A percentile compares a stretch with the other conserved stretches of the same genome.
Conservation (phyloP, 2,329 filamentous ascomycete genomes). For the Fusarium haematococcum region DNA sequence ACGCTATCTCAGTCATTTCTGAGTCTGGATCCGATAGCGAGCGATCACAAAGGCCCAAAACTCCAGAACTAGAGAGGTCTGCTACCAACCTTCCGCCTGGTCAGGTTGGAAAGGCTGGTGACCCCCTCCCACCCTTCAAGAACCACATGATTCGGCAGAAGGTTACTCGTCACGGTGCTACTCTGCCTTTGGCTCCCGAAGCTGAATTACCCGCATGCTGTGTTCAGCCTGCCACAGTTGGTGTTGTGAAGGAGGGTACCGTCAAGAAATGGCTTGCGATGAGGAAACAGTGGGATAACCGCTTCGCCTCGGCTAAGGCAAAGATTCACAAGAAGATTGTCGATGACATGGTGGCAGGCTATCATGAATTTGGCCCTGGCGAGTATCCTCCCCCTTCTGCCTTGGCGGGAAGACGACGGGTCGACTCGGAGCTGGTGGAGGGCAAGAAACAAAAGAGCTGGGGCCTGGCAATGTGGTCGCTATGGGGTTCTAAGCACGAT, state of each 20-base stretch:
- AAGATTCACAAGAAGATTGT: conserved; percentile 80
- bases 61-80: conserved; percentile 25
- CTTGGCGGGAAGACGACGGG: conserved; percentile 76
- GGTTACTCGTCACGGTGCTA: conserved; percentile 81
- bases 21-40: conserved; percentile 59
- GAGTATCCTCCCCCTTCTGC: conserved; percentile 88
- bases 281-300: conserved; percentile 79
- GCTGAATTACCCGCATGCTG: conserved; percentile 74
- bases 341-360: conserved; percentile 78
- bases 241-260: conserved; percentile 82
- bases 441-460: conserved; percentile 74
- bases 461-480: conserved; percentile 84
- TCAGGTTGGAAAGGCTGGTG: conserved; percentile 86
- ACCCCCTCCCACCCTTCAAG: conserved; percentile 82
- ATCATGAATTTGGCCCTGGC: conserved; percentile 74
- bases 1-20: conserved; percentile 80
- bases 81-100: conserved; percentile 38
- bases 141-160: conserved; percentile 93
- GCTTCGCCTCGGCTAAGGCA: conserved; percentile 76
- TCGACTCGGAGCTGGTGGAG: conserved; percentile 52
- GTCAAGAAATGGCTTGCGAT: conserved; percentile 85
- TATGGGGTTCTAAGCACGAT: conserved; percentile 92
- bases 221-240: conserved; percentile 74
- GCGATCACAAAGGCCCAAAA: conserved; percentile 35
- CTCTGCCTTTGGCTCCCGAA: conserved; percentile 74